phyloP scores from a whole-genome alignment of 164 flowering plant genomes.

The Kalanchoe fedtschenkoi region DNA sequence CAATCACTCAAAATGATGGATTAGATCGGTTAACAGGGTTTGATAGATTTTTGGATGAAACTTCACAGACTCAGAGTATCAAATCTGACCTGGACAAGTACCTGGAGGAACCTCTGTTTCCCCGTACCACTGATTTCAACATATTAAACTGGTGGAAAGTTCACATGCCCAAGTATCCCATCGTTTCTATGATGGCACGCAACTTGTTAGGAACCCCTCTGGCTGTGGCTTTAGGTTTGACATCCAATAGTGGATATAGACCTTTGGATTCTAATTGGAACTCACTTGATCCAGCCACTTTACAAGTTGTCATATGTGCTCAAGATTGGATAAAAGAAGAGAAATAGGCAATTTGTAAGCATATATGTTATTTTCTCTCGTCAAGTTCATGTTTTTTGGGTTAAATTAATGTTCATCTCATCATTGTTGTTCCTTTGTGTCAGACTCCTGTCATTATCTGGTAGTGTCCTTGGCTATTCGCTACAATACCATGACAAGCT shows the following conservation, averaged over 20 bases:
- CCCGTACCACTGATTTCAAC: constrained; percentile 28
- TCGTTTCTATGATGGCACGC: constrained; percentile 39
- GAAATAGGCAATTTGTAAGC: constrained; percentile 9
- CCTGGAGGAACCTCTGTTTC: constrained; percentile 40
- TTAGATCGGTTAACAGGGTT: constrained; percentile 28
- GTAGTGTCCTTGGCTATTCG: background rate
- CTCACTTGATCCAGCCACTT: constrained; percentile 21
- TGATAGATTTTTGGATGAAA: constrained; percentile 32
- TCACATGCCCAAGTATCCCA: constrained; percentile 32
- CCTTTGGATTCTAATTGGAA: constrained; percentile 20
- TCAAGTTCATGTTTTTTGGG: background rate
- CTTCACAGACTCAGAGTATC: constrained; percentile 17
- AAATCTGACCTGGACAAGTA: constrained; percentile 36
- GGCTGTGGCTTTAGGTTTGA: constrained; percentile 22
- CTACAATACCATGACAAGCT: background rate
- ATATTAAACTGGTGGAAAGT: constrained; percentile 41
- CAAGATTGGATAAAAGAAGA: constrained; percentile 32
- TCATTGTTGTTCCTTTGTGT: background rate
- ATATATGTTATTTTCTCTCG: background rate
- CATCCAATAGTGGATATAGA: constrained; percentile 19
- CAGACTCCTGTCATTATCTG: background rate
- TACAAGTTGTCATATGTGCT: constrained; percentile 31
- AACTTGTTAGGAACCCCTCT: constrained; percentile 33
- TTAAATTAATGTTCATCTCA: background rate
- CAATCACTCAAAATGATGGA: constrained; percentile 12